These are phyloP conservation scores for Fraxinus pennsylvanica DNA, from an alignment of 257 asterid species.

Conservation along the genomic window DNA sequence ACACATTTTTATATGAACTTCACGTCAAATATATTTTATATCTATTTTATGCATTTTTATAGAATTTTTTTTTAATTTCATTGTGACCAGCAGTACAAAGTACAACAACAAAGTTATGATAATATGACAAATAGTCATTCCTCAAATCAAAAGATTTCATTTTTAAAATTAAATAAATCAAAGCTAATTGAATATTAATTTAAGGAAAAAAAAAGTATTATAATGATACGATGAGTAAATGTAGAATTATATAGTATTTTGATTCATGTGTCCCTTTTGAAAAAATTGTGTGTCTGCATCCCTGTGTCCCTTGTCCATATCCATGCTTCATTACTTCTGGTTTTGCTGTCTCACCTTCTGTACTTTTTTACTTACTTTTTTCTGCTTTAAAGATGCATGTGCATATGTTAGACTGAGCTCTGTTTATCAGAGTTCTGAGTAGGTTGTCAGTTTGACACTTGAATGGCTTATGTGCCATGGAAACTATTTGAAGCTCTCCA, in stretches of 20 bases:
- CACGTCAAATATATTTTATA: neutral
- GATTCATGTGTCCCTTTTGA: neutral
- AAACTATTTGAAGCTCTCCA: conserved; percentile 10
- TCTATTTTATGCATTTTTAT: neutral
- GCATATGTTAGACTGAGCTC: conserved; percentile 9
- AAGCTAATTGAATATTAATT: neutral
- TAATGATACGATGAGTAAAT: neutral
- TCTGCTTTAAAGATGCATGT: conserved; percentile 8
- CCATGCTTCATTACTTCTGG: neutral
- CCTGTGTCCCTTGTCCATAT: neutral
- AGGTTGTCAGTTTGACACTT: conserved; percentile 2
- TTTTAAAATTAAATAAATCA: neutral
- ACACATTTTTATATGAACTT: conserved; percentile 5
- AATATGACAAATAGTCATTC: neutral
- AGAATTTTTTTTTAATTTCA: neutral
- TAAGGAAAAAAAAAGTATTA: neutral
- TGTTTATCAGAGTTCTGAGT: conserved; percentile 7
- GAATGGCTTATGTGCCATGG: neutral
- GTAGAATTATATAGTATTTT: neutral
- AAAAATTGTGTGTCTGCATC: neutral
- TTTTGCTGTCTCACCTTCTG: conserved; percentile 6
- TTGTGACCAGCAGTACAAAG: neutral
- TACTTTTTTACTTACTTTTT: neutral
- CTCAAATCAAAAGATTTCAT: neutral
- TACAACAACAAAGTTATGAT: neutral